Conservation (phyloP, 768 basidiomycete species). For the Suillus paluster region DNA sequence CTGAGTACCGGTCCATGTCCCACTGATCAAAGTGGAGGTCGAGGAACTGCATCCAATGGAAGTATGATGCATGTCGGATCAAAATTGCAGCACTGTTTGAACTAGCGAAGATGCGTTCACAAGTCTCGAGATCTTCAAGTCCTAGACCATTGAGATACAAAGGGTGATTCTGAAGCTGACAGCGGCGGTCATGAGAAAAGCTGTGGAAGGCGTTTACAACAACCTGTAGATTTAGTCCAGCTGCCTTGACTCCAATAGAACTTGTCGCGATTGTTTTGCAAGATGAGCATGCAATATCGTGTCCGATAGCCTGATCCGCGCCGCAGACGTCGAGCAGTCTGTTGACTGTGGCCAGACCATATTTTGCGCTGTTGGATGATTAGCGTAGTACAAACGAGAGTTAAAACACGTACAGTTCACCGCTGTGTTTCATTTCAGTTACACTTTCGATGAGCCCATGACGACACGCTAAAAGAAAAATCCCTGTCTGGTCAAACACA, state of each 20-base stretch:
- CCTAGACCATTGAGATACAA: slow-evolving; percentile 18
- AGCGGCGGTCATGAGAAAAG: slow-evolving; percentile 19
- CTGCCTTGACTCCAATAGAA: slow-evolving; percentile 17
- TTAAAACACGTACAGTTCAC: slow-evolving; percentile 45
- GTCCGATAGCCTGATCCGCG: slow-evolving; percentile 18
- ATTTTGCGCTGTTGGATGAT: slow-evolving; percentile 3
- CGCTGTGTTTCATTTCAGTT: slow-evolving; percentile 38
- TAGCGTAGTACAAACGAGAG: too few relatives aligned
- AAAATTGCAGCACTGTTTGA: slow-evolving; percentile 13
- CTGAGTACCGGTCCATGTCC: neutral
- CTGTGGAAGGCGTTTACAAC: too few relatives aligned
- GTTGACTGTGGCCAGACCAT: slow-evolving; percentile 17
- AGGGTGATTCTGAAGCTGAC: slow-evolving; percentile 22
- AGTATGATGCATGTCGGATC: slow-evolving; percentile 15
- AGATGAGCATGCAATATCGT: slow-evolving; percentile 36
- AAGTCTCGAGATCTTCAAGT: slow-evolving; percentile 23
- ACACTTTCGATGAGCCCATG: slow-evolving; percentile 38
- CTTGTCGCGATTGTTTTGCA: slow-evolving; percentile 16
- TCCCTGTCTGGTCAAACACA: slow-evolving; percentile 42
- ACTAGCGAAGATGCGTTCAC: slow-evolving; percentile 19
- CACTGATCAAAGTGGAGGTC: slow-evolving; percentile 10
- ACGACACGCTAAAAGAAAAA: slow-evolving; percentile 40
- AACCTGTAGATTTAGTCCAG: slow-evolving; percentile 4
- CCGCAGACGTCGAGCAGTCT: slow-evolving; percentile 27
- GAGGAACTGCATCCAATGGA: slow-evolving; percentile 21